These are phyloP conservation scores for Fusarium newnesense DNA, from an alignment of 2,329 filamentous ascomycete species.

Conservation along the genomic window DNA sequence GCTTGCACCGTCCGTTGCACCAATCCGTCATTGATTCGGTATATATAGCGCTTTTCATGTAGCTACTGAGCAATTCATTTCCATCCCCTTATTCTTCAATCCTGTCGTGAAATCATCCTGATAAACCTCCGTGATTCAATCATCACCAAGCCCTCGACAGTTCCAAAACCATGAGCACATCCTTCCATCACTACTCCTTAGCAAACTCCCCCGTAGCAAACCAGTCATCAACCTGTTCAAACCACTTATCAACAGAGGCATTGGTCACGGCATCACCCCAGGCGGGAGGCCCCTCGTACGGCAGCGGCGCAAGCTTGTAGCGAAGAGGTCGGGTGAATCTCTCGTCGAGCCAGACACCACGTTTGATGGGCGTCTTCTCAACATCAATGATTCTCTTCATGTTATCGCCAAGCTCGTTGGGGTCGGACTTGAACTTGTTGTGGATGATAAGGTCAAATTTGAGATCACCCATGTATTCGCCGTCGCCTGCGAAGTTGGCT, in stretches of 20 bases:
- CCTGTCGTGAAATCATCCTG: background rate
- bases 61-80: background rate
- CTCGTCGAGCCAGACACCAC: background rate
- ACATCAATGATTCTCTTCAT: background rate
- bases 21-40: slow-evolving; percentile 15
- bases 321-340: background rate
- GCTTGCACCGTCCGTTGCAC: slow-evolving; percentile 29
- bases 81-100: background rate
- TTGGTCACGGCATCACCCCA: background rate
- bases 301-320: background rate
- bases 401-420: background rate
- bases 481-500: background rate
- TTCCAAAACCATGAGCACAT: background rate
- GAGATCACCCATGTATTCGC: background rate
- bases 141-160: background rate
- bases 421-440: background rate
- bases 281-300: background rate
- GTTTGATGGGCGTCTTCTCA: background rate
- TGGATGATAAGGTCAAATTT: background rate
- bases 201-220: background rate
- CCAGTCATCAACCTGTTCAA: background rate
- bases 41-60: background rate
- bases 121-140: background rate
- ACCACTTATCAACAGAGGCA: background rate
- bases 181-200: background rate